Evolutionary conservation across 768 basidiomycete genomes (phyloP), one percentile per base, ranked within the genome.

Genomic region (Pleurotus citrinopileatus): DNA sequence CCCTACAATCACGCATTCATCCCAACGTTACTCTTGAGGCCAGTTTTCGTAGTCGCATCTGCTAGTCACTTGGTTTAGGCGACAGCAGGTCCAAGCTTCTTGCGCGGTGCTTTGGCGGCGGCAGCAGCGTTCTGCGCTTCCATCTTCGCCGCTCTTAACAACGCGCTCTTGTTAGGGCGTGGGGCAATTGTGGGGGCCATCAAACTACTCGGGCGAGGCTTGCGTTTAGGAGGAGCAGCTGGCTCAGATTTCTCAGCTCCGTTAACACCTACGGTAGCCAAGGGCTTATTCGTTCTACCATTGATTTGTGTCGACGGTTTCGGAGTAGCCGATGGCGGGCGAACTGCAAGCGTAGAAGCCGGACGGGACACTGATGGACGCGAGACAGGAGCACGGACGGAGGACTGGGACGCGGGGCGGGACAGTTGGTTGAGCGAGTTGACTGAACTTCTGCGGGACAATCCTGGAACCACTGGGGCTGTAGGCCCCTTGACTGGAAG

Each of bases 91-190:
- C 61, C 55, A 13, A 63, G 73, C 54, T 64, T 57, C 7, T 56
- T 29, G 23, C 67, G 63, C n/a, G 63, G 56, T 2, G 64, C 59
- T 61, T 74, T 74, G 59, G 68, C 71, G 13, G 70, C 68, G 26
- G 70, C 71, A n/a, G 71, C 73, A n/a, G 73, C 72, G 10, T 69
- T 68, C 61, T 79, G 78, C 27, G 73, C 74, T 55, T 80, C 86
- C 70, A 81, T 75, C 73, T 91, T 91, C 57, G 84, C 86, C 9
- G 76, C 81, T 20, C 90, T 76, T 52, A 93, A 65, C 4, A 81
- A 70, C 2, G 91, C 89, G 60, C 86, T 91, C 66, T 78, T 83
- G 67, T 94, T 94, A 57, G 74, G 80, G 52, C 87, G 76, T 6
- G 91, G 91, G 7, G 68, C 66, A 55, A 91, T 88, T 3, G 76